These are phyloP conservation scores for Sporothrix brunneoviolacea DNA, from an alignment of 2,329 filamentous ascomycete genomes.

Conservation along the genomic window DNA sequence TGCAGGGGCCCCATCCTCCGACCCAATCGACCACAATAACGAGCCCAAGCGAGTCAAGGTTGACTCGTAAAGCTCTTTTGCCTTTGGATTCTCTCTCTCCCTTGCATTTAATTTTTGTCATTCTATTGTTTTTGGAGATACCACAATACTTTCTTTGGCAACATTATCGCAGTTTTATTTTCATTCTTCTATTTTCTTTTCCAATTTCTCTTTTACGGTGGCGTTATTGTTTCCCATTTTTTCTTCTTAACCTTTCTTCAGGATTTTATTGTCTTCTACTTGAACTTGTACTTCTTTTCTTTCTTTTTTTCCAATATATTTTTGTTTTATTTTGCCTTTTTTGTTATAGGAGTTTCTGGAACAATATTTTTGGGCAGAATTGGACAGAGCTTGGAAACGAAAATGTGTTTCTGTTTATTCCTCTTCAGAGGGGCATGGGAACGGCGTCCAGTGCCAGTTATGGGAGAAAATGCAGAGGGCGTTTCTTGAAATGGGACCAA, in stretches of 20 bases:
- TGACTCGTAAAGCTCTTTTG: constrained; percentile 30
- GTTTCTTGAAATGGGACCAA: too few relatives aligned
- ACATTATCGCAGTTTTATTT: neutral
- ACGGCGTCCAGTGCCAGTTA: neutral
- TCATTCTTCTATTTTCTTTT: neutral
- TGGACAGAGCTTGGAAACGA: neutral
- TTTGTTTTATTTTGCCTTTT: neutral
- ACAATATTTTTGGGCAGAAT: neutral
- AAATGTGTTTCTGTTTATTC: neutral
- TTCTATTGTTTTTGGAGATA: constrained; percentile 8
- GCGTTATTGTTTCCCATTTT: neutral
- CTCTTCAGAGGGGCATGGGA: neutral
- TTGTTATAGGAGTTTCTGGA: too few relatives aligned
- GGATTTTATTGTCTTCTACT: neutral
- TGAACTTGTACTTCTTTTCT: neutral
- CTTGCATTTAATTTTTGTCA: neutral
- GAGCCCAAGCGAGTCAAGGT: constrained; percentile 50
- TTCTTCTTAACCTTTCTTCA: too few relatives aligned
- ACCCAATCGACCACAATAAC: constrained; percentile 35
- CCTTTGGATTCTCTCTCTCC: neutral
- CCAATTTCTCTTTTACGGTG: neutral
- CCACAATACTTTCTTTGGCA: neutral
- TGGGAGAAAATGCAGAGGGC: neutral
- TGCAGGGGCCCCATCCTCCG: constrained; percentile 32
- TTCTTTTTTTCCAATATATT: neutral